Conservation (phyloP, 2,329 filamentous ascomycete genomes). For the Aspergillus spinulosporus region DNA sequence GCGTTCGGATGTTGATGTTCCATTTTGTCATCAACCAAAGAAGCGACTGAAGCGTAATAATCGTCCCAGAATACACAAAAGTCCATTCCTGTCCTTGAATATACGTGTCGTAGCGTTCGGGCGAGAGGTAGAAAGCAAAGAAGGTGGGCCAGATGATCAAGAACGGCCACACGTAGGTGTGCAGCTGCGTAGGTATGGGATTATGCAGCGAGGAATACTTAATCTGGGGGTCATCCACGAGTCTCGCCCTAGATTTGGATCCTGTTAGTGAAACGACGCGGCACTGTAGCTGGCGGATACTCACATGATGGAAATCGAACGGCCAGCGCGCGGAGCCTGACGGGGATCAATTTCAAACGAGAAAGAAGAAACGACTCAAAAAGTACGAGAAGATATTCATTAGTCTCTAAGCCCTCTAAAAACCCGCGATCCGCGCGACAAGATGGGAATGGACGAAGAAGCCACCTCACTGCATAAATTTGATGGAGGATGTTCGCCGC, state of each 20-base stretch:
- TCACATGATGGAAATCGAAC: conserved; percentile 20
- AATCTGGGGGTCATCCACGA: conserved; percentile 92
- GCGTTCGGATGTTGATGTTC: conserved; percentile 82
- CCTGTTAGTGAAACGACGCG: conserved; percentile 19
- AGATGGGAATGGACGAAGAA: conserved; percentile 21
- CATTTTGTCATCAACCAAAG: conserved; percentile 96
- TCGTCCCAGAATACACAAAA: conserved; percentile 86
- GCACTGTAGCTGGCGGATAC: conserved; percentile 28
- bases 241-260: conserved; percentile 61
- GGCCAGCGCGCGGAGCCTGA: conserved; percentile 33
- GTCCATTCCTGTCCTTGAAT: conserved; percentile 97
- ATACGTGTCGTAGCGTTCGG: conserved; percentile 83
- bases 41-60: conserved; percentile 83
- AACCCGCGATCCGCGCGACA: conserved; percentile 3
- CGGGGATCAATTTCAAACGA: conserved; percentile 18
- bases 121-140: conserved; percentile 79
- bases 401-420: background rate
- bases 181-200: conserved; percentile 75
- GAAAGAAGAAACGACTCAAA: conserved; percentile 17
- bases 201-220: conserved; percentile 83
- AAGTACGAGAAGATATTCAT: conserved; percentile 11
- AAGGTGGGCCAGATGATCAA: conserved; percentile 89
- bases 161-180: conserved; percentile 93
- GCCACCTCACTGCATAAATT: conserved; percentile 32
- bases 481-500: conserved; percentile 26